phyloP scores from a whole-genome alignment of 768 basidiomycete species.

The Pleurotus pulmonarius region DNA sequence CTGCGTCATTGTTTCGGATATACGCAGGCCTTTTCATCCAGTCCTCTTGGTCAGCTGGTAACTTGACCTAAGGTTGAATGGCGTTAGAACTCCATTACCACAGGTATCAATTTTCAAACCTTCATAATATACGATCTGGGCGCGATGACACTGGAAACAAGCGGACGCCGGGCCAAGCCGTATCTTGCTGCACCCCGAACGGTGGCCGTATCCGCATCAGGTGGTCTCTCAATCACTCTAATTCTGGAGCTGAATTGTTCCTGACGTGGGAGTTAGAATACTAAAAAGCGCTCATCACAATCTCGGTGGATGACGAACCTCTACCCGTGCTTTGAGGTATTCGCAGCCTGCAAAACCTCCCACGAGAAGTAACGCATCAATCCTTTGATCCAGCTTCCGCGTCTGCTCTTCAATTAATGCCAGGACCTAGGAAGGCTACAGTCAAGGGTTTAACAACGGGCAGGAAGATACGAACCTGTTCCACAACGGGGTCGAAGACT shows the following conservation, averaged over 20 bases:
- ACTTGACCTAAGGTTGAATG: constrained; percentile 57
- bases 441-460: too few relatives aligned
- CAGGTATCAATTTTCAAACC: constrained; percentile 30
- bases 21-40: constrained; percentile 83
- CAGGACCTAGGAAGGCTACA: constrained; percentile 51
- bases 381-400: constrained; percentile 58
- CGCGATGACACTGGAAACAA: constrained; percentile 80
- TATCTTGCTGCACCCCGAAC: constrained; percentile 86
- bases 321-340: constrained; percentile 76
- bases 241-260: constrained; percentile 65
- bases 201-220: constrained; percentile 87
- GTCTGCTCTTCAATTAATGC: constrained; percentile 77
- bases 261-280: constrained; percentile 29
- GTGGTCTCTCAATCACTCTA: constrained; percentile 74
- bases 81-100: background rate
- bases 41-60: constrained; percentile 85
- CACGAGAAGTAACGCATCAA: constrained; percentile 85
- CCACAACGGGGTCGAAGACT: constrained; percentile 89
- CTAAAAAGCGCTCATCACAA: background rate
- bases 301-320: constrained; percentile 40
- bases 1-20: constrained; percentile 73
- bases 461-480: constrained; percentile 55
- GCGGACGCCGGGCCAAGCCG: constrained; percentile 68
- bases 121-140: constrained; percentile 88
- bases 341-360: constrained; percentile 88